Base-by-base conservation (phyloP, 2,329 filamentous ascomycete species). In the Neonectria neomacrospora region DNA sequence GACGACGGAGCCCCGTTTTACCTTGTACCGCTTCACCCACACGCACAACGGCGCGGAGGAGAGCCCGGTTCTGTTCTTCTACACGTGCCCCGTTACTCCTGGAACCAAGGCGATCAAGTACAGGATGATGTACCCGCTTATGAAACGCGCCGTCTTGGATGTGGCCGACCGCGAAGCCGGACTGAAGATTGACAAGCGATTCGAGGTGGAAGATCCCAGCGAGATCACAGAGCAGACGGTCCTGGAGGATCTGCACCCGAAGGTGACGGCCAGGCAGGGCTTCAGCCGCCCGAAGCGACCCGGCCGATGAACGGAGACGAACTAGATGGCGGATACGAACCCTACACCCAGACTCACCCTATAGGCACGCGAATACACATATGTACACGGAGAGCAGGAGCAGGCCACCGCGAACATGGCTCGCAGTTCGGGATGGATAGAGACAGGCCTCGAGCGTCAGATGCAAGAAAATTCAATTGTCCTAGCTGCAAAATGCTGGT, bases 251-350 rank as follows among this genome's bases (percentile, higher is more conserved):
- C 82, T 94, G 72, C 89, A 91, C 69, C 89, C 89, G 47, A 87
- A 88, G 77, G 84, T 84, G 42, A 86, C 90, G 75, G 81, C 83
- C 50, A 90, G 90, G 77, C 86, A 88, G 75, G 88, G 84, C 0
- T 96, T 96, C 78, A 89, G 87, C 73, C 86, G 92, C 75, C 92
- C 92, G 28, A 94, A 93, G 87, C 86, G 91, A 73, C 92, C 92
- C 5, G 92, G 92, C 39, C 83, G 90, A 81, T 87, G 68, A 74
- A 69, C 50, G 42, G 12, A 30, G 34, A 54, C 7, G n/a, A 53
- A 37, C 34, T 54, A 45, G 30, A 56, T 30, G 11, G 50, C 10
- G 47, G 51, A 61, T 10, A 56, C n/a, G 45, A 34, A 58, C 39
- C 12, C 47, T 28, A 37, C 22, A 34, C 18, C 20, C 37, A 20